Base-by-base conservation (phyloP, 1,139 yeast species). In the Suhomyces coccinellae region DNA sequence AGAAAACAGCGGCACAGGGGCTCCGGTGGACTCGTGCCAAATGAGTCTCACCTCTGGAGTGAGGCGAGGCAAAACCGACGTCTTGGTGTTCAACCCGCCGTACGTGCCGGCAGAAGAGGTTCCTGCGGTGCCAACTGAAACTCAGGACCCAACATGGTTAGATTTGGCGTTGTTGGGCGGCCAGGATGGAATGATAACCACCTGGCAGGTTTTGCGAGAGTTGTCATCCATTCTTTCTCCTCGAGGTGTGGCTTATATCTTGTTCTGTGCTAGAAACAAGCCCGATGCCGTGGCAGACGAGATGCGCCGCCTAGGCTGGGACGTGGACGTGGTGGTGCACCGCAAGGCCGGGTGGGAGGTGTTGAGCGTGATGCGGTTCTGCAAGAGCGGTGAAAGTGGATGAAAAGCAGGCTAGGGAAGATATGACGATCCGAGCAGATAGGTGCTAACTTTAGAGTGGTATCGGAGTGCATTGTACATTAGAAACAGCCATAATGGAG, bases 261-360 rank as follows among this genome's bases (percentile, higher is more conserved):
- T 80, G 14, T 87, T 93, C 56, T 91, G 98, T 62, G 96, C 96
- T 10, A 70, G 97, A 50, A 93, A 93, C 60, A 77, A 82, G 34
- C 98, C 97, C 0, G 80, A 77, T 6, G 50, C 60, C 4, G 87
- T 90, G 1, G 75, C 76, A 0, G 53, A 59, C 11, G 38, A 42
- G 6, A 83, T 89, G 85, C 48, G 56, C 24, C 38, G 46, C 1
- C 53, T 63, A 32, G 83, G 84, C 0, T 88, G 95, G 95, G 46
- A 46, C 0, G 81, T 78, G 0, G 69, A 70, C 6, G 53, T 65
- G 17, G 69, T 87, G 2, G 73, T 81, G 8, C 71, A 75, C 43
- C 72, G 97, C 45, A 87, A 87, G 56, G 97, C 97, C 0, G 98
- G 98, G 0, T 89, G 97, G 97, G 99, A 93, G 63, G 93, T 87